phyloP scores from a whole-genome alignment of 1,284 basidiomycete species.

The Ustilago tritici region DNA sequence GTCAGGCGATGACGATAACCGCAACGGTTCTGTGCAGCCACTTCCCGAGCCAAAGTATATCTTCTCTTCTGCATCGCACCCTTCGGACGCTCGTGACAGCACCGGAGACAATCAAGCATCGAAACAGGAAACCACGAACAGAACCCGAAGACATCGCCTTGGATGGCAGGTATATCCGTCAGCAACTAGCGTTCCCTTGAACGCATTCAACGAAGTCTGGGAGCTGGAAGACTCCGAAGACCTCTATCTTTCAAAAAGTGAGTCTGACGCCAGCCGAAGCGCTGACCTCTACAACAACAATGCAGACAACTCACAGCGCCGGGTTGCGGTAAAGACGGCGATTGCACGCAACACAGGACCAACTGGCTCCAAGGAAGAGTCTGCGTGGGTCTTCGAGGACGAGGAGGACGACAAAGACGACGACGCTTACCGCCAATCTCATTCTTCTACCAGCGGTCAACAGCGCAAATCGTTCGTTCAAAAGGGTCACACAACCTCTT shows the following conservation, averaged over 20 bases:
- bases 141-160: background rate
- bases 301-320: slow-evolving; percentile 3
- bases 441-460: background rate
- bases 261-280: slow-evolving; percentile 1
- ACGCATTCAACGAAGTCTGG: slow-evolving; percentile 61
- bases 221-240: slow-evolving; percentile 59
- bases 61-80: slow-evolving; percentile 9
- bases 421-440: slow-evolving; percentile 4
- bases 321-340: slow-evolving; percentile 25
- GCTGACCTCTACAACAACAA: background rate
- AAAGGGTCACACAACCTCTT: slow-evolving; percentile 38
- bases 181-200: slow-evolving; percentile 39
- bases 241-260: slow-evolving; percentile 22
- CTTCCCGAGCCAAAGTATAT: slow-evolving; percentile 38
- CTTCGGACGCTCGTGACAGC: background rate
- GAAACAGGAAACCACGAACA: background rate
- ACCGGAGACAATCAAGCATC: background rate
- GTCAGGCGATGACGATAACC: background rate
- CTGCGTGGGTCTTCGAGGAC: slow-evolving; percentile 27
- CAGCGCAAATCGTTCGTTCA: slow-evolving; percentile 33
- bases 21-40: slow-evolving; percentile 9
- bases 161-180: slow-evolving; percentile 45
- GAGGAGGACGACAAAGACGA: slow-evolving; percentile 27
- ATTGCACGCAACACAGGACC: background rate
- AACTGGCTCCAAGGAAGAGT: slow-evolving; percentile 5